Conservation (phyloP, 129 eudicot genomes). For the Lactuca saligna region DNA sequence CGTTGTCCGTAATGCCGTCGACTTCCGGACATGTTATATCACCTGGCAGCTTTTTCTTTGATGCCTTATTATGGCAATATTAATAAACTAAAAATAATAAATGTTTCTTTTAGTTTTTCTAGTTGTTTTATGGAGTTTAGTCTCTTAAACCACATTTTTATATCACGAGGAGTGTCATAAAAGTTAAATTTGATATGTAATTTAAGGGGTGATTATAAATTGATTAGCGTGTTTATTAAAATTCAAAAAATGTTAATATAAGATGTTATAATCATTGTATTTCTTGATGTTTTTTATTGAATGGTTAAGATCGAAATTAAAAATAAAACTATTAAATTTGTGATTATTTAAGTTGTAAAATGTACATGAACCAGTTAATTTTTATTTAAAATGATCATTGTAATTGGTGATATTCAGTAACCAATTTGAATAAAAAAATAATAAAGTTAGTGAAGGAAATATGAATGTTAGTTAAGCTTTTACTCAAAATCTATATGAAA, state of each 20-base stretch:
- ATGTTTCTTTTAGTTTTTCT: neutral
- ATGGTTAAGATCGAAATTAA: no score
- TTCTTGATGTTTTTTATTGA: neutral
- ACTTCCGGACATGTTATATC: conserved; percentile 25
- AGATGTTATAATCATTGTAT: neutral
- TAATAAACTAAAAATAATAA: conserved; percentile 9
- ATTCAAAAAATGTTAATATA: neutral
- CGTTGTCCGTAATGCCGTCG: conserved; percentile 20
- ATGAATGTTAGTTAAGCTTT: no score
- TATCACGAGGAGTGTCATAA: conserved; percentile 15
- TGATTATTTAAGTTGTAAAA: no score
- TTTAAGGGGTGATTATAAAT: neutral
- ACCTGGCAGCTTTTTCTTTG: conserved; percentile 35
- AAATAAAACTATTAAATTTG: no score
- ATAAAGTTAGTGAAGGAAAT: no score
- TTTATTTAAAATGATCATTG: no score
- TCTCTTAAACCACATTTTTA: conserved; percentile 9
- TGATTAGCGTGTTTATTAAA: neutral
- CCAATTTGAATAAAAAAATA: no score
- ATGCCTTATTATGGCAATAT: conserved; percentile 57
- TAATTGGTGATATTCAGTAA: no score
- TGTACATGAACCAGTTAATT: no score
- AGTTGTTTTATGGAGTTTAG: conserved; percentile 1
- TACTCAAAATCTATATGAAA: no score
- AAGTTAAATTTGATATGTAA: neutral